Evolutionary conservation across 352 stramenopile genomes (phyloP), one percentile per base, ranked within the genome.

Genomic region (Pythium aristosporum): DNA sequence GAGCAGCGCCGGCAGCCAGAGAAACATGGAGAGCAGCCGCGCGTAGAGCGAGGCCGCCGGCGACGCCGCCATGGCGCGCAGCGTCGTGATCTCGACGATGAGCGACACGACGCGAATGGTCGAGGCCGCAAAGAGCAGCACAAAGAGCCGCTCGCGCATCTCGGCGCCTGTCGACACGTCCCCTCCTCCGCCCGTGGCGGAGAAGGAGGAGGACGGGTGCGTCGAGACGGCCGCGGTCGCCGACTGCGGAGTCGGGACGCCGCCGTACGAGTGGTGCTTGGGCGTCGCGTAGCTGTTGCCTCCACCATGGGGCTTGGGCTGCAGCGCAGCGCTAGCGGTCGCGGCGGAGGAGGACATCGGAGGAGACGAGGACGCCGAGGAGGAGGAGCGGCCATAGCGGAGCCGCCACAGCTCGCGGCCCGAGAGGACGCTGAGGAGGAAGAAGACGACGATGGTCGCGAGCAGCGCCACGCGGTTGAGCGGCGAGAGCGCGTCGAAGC

Each of bases 1-100:
- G n/a, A 94, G 74, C 69, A 94, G 83, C 58, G 79, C 80, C 28
- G 85, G 85, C 15, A 94, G 72, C 77, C 84, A 90, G 18, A 91
- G 64, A 63, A 94, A 88, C 41, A 91, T 61, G 37, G 73, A 70
- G 32, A 87, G 69, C 54, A 92, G 58, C 9, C 74, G 72, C 57
- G 67, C 72, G 68, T 79, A 77, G 25, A 86, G 57, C 21, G 75
- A 83, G 7, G 74, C 74, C 18, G 70, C 68, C 37, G 80, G 75
- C n/a, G 79, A 67, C 10, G 61, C 68, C 32, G 72, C 69, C 47
- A 79, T 68, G 2, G 59, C 61, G 50, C 75, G 69, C 2, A 94
- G 68, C 32, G 80, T 87, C 30, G 60, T 71, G 52, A 90, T 72
- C 62, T 92, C 82, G 0, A 80, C 79, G 20, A 86, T 65, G 25